Base-by-base conservation (phyloP, 345 rosid genomes). In the Bretschneidera sinensis region DNA sequence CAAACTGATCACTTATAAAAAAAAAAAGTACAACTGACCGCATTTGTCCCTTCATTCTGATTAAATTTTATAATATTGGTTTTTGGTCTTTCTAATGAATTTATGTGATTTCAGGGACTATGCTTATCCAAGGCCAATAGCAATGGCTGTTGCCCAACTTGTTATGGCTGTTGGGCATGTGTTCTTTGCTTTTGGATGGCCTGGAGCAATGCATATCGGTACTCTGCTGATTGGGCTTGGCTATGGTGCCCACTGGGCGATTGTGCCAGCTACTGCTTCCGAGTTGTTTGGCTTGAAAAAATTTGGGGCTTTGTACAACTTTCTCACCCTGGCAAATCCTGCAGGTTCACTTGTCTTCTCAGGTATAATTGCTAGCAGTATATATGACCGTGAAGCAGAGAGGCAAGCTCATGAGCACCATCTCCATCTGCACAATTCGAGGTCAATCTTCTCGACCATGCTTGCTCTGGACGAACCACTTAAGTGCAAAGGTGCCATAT, bases 231-330 rank as follows among this genome's bases (percentile, higher is more conserved):
- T 88, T 19, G 99, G 99, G 18, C 91, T 88, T 2, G 95, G 97
- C 43, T 91, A 95, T 47, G 99, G 99, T 19, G 84, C 97, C n/a
- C 97, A 91, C 45, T 95, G 97, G 99, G 97, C 97, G n/a, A 88
- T 95, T 43, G 92, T 95, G 55, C 99, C 99, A 3, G 99, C 97
- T 31, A 78, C 95, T 39, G 96, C 99, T 47, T 95, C 99, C 0
- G 96, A 95, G 85, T 80, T 95, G 68, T 95, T 95, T 56, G 99
- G 99, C 60, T 61, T 95, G 65, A 95, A 95, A 62, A 95, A 95
- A 59, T 88, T 95, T 17, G 96, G 99, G 52, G 95, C 91, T 24
- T 58, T 95, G 55, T 95, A 95, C 83, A 95, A 95, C 69, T 95
- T 95, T 80, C 88, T 95, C 59, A 88, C 98, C 4, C 78, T 95